Evolutionary conservation across 805 yeast species (phyloP).

Genomic region (Zygotorulaspora chibaensis): DNA sequence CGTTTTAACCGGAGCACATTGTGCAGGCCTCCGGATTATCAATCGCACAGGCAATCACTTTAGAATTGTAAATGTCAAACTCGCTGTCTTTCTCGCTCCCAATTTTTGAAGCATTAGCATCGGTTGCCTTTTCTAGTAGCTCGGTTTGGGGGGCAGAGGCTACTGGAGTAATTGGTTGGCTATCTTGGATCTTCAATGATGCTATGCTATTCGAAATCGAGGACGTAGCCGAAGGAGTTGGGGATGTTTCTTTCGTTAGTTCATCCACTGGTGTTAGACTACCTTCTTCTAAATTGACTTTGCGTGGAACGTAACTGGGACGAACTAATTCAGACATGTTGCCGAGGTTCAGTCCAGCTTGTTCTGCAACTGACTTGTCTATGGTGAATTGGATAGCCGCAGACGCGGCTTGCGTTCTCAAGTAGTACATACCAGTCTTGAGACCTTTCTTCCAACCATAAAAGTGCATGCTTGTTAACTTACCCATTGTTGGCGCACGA

Average conservation of each 20-base stretch:
- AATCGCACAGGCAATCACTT: constrained; percentile 95
- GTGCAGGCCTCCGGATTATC: constrained; percentile 96
- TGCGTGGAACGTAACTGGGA: constrained; percentile 36
- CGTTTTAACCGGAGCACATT: constrained; percentile 89
- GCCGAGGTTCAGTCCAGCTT: constrained; percentile 58
- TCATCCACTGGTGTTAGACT: constrained; percentile 12
- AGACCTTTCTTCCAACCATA: constrained; percentile 98
- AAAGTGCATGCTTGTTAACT: constrained; percentile 95
- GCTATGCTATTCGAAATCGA: constrained; percentile 41
- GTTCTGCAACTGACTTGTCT: constrained; percentile 86
- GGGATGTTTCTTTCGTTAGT: constrained; percentile 30
- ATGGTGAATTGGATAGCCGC: constrained; percentile 92
- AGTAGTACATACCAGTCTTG: constrained; percentile 97
- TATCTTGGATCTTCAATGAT: constrained; percentile 37
- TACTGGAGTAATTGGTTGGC: constrained; percentile 31
- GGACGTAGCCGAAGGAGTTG: constrained; percentile 36
- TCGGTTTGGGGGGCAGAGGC: constrained; percentile 29
- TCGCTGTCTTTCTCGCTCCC: constrained; percentile 34
- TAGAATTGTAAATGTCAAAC: constrained; percentile 80
- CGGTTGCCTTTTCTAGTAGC: constrained; percentile 40
- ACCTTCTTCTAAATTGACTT: constrained; percentile 17
- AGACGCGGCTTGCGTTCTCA: constrained; percentile 96
- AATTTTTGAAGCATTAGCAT: constrained; percentile 31
- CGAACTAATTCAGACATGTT: constrained; percentile 37
- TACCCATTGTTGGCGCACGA: constrained; percentile 90